Base-by-base conservation (phyloP, 2,329 filamentous ascomycete genomes). In the Xylariales sp. region DNA sequence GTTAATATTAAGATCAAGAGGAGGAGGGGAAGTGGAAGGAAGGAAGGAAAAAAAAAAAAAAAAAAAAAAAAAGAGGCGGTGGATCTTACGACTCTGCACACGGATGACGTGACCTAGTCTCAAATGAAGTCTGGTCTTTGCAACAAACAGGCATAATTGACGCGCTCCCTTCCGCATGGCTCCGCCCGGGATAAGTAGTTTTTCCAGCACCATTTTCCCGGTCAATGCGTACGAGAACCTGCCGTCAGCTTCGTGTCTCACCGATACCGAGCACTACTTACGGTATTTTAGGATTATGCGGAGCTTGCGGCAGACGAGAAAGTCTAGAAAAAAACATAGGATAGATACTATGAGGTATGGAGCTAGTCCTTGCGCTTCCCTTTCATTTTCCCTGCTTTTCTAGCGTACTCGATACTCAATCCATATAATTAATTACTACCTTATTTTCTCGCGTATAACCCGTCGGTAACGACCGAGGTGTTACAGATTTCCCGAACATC, bases 141-240 rank as follows among this genome's bases (percentile, higher is more conserved):
- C 39, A 55, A 45, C 16, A 30, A 18, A 48, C 18, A 18, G 7
- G 7, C 18, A 48, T 28, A 34, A 18, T 39, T 52, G 16, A 63
- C 14, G 9, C 18, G 46, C n/a, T 41, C 34, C 16, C n/a, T 57
- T 8, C 50, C 34, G 45, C 61, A 57, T 43, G 8, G 9, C 34
- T 43, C n/a, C n/a, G 48, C 52, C 58, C n/a, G n/a, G 54, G n/a
- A n/a, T 53, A 5, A 4, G n/a, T 32, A 48, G 3, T 18, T 18
- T 34, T 49, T 58, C 43, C 64, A 55, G 39, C 10, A 18, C 60
- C 36, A 60, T 56, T 56, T 60, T 66, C 36, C 63, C 66, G 57
- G 58, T 68, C 62, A 65, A 65, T 62, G 62, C 66, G 46, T 32
- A 39, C 46, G 23, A 48, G 39, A 65, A 62, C 65, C 52, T 23